Evolutionary conservation across 202 grass and related monocot species (phyloP), one percentile per base, ranked within the genome.

Genomic region (Eragrostis tef): DNA sequence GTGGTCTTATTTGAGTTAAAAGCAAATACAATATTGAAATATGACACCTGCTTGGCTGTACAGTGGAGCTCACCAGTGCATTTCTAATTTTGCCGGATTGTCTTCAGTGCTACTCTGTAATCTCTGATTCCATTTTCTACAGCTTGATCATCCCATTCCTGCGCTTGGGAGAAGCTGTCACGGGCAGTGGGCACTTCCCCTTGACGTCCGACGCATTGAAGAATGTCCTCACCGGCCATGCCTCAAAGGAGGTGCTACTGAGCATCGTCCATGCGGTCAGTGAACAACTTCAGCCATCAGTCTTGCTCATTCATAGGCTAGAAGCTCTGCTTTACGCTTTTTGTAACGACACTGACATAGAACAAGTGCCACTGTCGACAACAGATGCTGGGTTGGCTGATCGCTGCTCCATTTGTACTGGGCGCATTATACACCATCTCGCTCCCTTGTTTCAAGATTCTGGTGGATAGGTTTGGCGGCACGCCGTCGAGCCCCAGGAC

Each of bases 131-230:
- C 31, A 7, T 82, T 45, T 82, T 13, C n/a, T 71, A 16, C 74
- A 98, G 92, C 78, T 80, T 98, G 80, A 86, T 98, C 47, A 11
- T 98, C 59, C 95, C 92, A 29, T 98, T 98, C 86, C 62, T 98
- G 71, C 88, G 95, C 29, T 83, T 98, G 62, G 95, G 95, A 67
- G 95, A 98, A 90, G 13, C 61, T 7, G 29, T 94, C 71, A 89
- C 73, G 5, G 95, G 95, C 6, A 71, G 88, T 3, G 54, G 74
- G 13, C 90, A 90, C 70, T 94, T 98, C 65, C 72, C 86, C 52
- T 83, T 98, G 87, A 93, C 95, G 1, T 39, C 92, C 3, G 90
- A 98, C 58, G 96, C 92, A 21, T 81, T 98, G 43, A 94, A 84
- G 79, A 94, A 93, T 73, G 92, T 98, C 17, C 60, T 95, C 49